Percentiles rank a stretch among this genome's conserved stretches.
Evolutionary conservation across 768 basidiomycete species (phyloP).

Genomic region (Sarcomyxa edulis): DNA sequence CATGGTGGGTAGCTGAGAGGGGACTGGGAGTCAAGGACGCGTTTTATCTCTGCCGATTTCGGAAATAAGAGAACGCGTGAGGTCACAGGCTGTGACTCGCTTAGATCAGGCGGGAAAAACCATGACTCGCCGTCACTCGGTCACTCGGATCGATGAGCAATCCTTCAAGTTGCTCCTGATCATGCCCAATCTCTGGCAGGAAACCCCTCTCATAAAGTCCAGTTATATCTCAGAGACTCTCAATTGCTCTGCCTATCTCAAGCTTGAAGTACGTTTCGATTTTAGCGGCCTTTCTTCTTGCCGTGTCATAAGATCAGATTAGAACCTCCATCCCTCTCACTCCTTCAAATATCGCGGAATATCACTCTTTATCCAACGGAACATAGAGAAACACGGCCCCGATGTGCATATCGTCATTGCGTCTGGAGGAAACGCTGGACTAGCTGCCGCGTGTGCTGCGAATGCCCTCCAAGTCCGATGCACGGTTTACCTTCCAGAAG

Average conservation of each 20-base stretch:
- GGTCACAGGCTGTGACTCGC: too few relatives aligned
- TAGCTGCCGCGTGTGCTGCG: conserved; percentile 65
- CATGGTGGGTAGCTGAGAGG: too few relatives aligned
- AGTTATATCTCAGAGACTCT: conserved; percentile 47
- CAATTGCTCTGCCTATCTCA: conserved; percentile 55
- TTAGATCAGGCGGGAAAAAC: too few relatives aligned
- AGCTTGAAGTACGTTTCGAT: conserved; percentile 53
- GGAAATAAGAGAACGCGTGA: too few relatives aligned
- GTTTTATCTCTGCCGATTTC: too few relatives aligned
- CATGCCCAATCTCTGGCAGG: conserved; percentile 54
- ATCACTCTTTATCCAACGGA: conserved; percentile 52
- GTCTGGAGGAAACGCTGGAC: conserved; percentile 78
- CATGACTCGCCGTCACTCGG: too few relatives aligned
- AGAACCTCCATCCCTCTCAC: conserved; percentile 70
- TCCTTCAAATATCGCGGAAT: conserved; percentile 79
- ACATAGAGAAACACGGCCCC: conserved; percentile 44
- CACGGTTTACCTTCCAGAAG: conserved; percentile 62
- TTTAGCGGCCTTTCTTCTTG: background rate
- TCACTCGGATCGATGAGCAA: too few relatives aligned
- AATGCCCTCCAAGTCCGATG: conserved; percentile 49
- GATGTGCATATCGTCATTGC: conserved; percentile 61
- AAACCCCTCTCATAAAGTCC: conserved; percentile 66
- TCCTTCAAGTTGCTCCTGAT: conserved; percentile 34
- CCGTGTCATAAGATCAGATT: conserved; percentile 6
- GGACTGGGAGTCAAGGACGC: too few relatives aligned